Percentiles rank a stretch among this genome's conserved stretches.
phyloP scores from a whole-genome alignment of 1,139 yeast genomes.

The Geotrichum europaeum region DNA sequence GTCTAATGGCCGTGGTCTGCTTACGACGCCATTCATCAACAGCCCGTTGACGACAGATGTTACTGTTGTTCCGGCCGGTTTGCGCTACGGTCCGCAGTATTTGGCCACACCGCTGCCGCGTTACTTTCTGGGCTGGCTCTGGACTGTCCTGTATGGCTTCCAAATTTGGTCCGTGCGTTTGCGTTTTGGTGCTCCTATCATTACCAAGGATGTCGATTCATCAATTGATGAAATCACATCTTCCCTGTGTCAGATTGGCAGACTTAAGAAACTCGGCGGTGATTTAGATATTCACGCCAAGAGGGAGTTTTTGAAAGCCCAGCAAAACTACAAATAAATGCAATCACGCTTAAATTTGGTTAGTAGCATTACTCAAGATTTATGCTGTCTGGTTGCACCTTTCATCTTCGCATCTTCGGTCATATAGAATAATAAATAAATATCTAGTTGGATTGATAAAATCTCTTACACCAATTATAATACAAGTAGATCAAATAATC shows the following conservation, averaged over 20 bases:
- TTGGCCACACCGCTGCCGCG: constrained; percentile 28
- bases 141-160: constrained; percentile 18
- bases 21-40: constrained; percentile 25
- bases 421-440: not conserved
- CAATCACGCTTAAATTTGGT: not conserved
- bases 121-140: constrained; percentile 21
- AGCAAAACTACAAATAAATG: constrained; percentile 22
- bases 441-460: not conserved
- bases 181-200: constrained; percentile 24
- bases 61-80: constrained; percentile 25
- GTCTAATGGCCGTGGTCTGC: constrained; percentile 38
- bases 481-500: not conserved
- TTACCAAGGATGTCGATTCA: constrained; percentile 17
- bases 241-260: constrained; percentile 30
- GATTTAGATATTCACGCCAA: constrained; percentile 30
- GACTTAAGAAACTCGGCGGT: constrained; percentile 33
- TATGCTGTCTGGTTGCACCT: not conserved
- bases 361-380: not conserved
- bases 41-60: not conserved
- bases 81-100: constrained; percentile 32
- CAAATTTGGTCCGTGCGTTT: constrained; percentile 25
- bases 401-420: not conserved
- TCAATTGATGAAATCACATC: constrained; percentile 23
- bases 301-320: constrained; percentile 29
- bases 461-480: not conserved